Base-by-base conservation (phyloP, 768 basidiomycete species). In the Lactarius indigo region DNA sequence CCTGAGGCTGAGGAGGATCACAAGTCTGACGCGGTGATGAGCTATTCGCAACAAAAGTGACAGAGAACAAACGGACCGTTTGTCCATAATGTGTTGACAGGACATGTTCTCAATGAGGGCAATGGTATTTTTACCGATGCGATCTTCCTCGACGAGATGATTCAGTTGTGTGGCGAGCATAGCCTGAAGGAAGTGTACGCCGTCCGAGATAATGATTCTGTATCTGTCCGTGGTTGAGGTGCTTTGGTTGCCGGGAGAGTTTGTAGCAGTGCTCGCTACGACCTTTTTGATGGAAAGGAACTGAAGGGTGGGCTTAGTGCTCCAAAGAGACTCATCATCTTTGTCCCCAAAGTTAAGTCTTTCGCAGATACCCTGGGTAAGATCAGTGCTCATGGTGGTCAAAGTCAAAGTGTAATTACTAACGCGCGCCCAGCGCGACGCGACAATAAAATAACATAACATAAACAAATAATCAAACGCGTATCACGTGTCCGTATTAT, bases 101-200 rank as follows among this genome's bases (percentile, higher is more conserved):
- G 93, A 90, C 73, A 91, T 85, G 72, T 85, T 87, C 68, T 88
- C 87, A 41, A 97, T 78, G 50, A 84, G 80, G 44, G 89, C 84
- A 26, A 98, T 77, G 1, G 86, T 81, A 73, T 91, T 81, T 73
- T 88, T 92, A 42, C 78, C 76, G 39, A 98, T 79, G 1, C 79
- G 73, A 7, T 86, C 84, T 0, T 86, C 80, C 18, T 88, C 82
- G 17, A 96, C 87, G 69, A 93, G 78, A 8, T 80, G 68, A 72
- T 98, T 98, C 55, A 95, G 83, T 73, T 94, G 91, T 0, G 96
- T 98, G 5, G 95, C 92, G 39, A 98, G 82, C 97, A 99, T 98
- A 30, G 91, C 88, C 76, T 98, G 97, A 57, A 91, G 81, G 75
- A 91, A 97, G 70, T 91, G 79, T 23, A 82, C 80, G 47, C 96